phyloP scores from a whole-genome alignment of 1,139 yeast species.

The Hyphopichia buzzinii region DNA sequence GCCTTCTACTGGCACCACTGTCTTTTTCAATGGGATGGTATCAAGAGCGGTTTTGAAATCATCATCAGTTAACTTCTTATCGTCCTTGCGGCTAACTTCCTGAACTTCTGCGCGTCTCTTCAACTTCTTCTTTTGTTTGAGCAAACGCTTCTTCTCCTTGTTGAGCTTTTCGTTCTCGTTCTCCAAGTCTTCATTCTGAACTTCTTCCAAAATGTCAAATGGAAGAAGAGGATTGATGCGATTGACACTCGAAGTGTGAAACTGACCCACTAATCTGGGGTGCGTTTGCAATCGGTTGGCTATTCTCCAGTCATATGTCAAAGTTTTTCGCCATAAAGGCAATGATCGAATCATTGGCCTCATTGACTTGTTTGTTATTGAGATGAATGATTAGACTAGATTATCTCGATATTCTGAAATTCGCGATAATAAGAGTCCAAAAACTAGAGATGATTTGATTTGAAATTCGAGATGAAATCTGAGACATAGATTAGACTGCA shows the following conservation, averaged over 20 bases:
- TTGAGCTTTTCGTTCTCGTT: constrained; percentile 24
- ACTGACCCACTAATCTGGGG: neutral
- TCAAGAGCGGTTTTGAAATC: constrained; percentile 14
- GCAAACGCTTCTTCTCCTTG: constrained; percentile 23
- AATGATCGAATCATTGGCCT: too few species aligned
- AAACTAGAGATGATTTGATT: too few species aligned
- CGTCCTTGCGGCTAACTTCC: constrained; percentile 6
- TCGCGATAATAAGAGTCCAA: too few species aligned
- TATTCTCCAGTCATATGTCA: too few species aligned
- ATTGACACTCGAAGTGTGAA: constrained; percentile 3
- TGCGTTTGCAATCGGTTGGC: neutral
- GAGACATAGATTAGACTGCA: too few species aligned
- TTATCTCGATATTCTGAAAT: too few species aligned
- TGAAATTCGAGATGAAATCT: too few species aligned
- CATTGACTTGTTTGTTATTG: too few species aligned
- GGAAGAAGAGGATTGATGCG: constrained; percentile 30
- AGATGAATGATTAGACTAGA: too few species aligned
- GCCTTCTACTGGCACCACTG: neutral
- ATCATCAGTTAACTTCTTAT: constrained; percentile 3
- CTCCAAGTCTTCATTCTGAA: constrained; percentile 28
- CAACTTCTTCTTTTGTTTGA: constrained; percentile 17
- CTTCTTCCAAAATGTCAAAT: constrained; percentile 31
- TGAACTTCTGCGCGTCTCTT: constrained; percentile 6
- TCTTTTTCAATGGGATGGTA: constrained; percentile 12
- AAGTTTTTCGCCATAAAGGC: too few species aligned